These are phyloP conservation scores for Malus hybrid DNA, from an alignment of 331 rosid species.

Conservation along the genomic window DNA sequence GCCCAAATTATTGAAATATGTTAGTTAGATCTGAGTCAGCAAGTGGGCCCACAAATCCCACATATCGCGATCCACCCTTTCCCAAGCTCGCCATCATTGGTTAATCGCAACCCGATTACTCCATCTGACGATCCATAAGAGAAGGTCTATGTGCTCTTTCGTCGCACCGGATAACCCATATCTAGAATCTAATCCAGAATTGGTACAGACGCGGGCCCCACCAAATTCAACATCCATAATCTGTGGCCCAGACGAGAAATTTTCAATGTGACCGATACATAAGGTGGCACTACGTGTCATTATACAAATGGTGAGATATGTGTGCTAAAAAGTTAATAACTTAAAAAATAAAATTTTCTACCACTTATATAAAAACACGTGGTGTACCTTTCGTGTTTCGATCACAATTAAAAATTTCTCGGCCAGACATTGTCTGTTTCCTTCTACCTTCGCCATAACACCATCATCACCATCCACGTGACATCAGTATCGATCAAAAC, in stretches of 20 bases:
- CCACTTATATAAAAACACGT: too few relatives aligned
- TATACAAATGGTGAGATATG: too few relatives aligned
- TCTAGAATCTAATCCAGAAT: not conserved
- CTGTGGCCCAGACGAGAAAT: not conserved
- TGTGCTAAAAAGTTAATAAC: too few relatives aligned
- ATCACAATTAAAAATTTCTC: too few relatives aligned
- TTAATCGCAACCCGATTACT: too few relatives aligned
- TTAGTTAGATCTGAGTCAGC: not conserved
- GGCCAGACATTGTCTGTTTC: not conserved
- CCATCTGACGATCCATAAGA: not conserved
- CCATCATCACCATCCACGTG: slow-evolving; percentile 1
- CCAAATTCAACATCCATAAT: not conserved
- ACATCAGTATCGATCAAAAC: not conserved
- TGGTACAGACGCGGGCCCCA: not conserved
- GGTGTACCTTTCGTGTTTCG: too few relatives aligned
- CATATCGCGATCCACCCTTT: not conserved
- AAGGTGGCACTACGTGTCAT: too few relatives aligned
- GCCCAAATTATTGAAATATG: too few relatives aligned
- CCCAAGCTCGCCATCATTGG: too few relatives aligned
- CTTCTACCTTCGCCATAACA: not conserved
- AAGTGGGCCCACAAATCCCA: not conserved
- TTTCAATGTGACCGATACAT: too few relatives aligned
- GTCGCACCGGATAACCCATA: not conserved
- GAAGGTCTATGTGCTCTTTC: not conserved
- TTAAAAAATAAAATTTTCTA: too few relatives aligned